phyloP scores from a whole-genome alignment of 2,329 filamentous ascomycete species.

The Talaromyces piceae region DNA sequence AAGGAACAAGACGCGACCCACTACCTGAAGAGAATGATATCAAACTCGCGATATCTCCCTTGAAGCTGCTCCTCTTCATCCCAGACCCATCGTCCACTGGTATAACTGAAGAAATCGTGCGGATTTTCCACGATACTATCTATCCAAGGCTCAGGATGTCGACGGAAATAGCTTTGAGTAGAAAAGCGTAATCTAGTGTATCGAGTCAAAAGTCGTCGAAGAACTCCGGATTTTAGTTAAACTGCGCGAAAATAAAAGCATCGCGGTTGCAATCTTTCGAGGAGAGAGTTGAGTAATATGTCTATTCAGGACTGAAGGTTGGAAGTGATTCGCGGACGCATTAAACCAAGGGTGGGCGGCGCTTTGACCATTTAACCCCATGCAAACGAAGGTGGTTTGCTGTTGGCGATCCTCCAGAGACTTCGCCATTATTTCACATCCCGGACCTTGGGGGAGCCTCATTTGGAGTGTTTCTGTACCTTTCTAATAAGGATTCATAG shows the following conservation, averaged over 20 bases:
- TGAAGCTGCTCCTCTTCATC: constrained; percentile 4
- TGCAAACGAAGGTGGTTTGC: neutral
- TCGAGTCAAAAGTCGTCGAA: too few species aligned
- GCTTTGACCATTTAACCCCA: neutral
- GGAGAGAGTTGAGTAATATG: neutral
- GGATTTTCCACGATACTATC: constrained; percentile 1
- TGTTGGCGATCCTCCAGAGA: neutral
- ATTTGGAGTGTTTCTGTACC: too few species aligned
- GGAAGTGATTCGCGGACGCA: neutral
- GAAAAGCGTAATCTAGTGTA: neutral
- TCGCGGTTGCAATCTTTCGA: constrained; percentile 1
- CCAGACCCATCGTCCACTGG: constrained; percentile 7
- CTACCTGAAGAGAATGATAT: neutral
- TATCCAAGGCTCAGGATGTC: constrained; percentile 1
- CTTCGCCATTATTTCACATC: too few species aligned
- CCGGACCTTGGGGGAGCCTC: too few species aligned
- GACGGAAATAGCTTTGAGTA: constrained; percentile 4
- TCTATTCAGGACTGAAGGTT: neutral
- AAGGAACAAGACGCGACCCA: neutral
- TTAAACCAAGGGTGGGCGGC: neutral
- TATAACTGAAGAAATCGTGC: constrained; percentile 6
- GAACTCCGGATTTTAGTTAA: constrained; percentile 4
- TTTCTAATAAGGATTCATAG: neutral
- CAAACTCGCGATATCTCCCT: constrained; percentile 8
- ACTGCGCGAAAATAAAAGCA: constrained; percentile 2